A percentile compares a stretch with the other conserved stretches of the same genome.
Evolutionary conservation across 2,329 filamentous ascomycete species (phyloP).

Genomic region (Pseudogymnoascus sp.): DNA sequence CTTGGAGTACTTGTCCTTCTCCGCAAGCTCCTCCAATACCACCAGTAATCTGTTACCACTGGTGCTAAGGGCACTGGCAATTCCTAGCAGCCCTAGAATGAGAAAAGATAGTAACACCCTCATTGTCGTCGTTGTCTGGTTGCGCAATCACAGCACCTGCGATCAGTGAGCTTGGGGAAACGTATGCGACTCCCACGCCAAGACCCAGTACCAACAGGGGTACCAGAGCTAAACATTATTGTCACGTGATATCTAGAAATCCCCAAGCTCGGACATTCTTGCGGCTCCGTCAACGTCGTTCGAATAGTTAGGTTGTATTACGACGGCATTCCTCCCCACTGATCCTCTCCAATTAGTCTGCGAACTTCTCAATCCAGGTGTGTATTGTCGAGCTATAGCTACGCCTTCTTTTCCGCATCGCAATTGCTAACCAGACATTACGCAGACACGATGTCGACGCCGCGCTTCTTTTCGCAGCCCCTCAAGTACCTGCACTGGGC

Average conservation of each 20-base stretch:
- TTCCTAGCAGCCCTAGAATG: constrained; percentile 57
- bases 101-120: constrained; percentile 66
- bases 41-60: constrained; percentile 76
- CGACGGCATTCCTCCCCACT: not conserved
- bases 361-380: not conserved
- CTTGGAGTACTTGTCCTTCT: constrained; percentile 75
- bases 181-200: constrained; percentile 27
- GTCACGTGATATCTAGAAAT: too few species aligned
- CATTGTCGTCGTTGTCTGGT: constrained; percentile 47
- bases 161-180: constrained; percentile 27
- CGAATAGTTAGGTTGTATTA: constrained; percentile 4
- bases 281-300: constrained; percentile 6
- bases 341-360: constrained; percentile 3
- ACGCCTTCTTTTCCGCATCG: not conserved
- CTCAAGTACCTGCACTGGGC: constrained; percentile 84
- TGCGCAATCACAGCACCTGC: constrained; percentile 14
- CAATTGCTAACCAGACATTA: not conserved
- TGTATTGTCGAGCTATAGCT: not conserved
- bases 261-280: too few species aligned
- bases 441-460: constrained; percentile 53
- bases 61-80: constrained; percentile 70
- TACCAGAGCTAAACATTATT: not conserved
- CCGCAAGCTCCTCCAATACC: constrained; percentile 72
- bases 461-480: constrained; percentile 78
- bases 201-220: constrained; percentile 17